Evolutionary conservation across 495 filamentous ascomycete genomes (phyloP), one percentile per base, ranked within the genome.

Genomic region (Thozetella sp.): DNA sequence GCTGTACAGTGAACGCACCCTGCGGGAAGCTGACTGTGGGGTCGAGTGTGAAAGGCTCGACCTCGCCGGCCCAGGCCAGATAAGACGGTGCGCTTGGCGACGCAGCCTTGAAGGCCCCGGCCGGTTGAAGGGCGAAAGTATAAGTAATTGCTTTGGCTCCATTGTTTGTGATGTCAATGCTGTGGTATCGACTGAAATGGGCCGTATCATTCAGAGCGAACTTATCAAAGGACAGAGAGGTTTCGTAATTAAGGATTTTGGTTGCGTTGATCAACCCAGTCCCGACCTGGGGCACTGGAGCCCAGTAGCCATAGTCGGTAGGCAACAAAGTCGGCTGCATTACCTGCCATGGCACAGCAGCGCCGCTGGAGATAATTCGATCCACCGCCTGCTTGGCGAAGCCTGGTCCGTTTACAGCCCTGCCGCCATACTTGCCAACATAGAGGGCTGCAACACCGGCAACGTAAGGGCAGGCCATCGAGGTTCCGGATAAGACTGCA

Each of bases 381-480:
- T 66, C 65, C 56, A 72, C 69, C 56, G 79, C 65, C 45, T 67
- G 60, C 11, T 72, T 68, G 23, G 72, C 74, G 17, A 69, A 66
- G 1, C 65, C 59, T n/a, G 71, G 67, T 9, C 75, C 79, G 52
- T 75, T 64, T 11, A 62, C 58, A 17, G 69, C 46, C 25, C 74
- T 66, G 23, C 74, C 67, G 17, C 74, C 74, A 25, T 70, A 54
- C 24, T 70, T 56, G 11, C 63, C 69, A 52, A 80, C 67, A 23
- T 79, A 69, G 6, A 82, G 70, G 11, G 79, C 78, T 24, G 78
- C 73, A 43, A 78, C 65, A 22, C 80, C 80, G n/a, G 80, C 79
- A 11, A 80, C 69, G 53, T 80, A 84, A 4, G 82, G 80, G n/a
- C 77, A 72, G 4, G 82, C 75, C 81, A 85, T 81, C 20, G 77